Evolutionary conservation across 2,329 filamentous ascomycete species (phyloP), one percentile per base, ranked within the genome.

Genomic region (Lecanoromycetidae sp.): DNA sequence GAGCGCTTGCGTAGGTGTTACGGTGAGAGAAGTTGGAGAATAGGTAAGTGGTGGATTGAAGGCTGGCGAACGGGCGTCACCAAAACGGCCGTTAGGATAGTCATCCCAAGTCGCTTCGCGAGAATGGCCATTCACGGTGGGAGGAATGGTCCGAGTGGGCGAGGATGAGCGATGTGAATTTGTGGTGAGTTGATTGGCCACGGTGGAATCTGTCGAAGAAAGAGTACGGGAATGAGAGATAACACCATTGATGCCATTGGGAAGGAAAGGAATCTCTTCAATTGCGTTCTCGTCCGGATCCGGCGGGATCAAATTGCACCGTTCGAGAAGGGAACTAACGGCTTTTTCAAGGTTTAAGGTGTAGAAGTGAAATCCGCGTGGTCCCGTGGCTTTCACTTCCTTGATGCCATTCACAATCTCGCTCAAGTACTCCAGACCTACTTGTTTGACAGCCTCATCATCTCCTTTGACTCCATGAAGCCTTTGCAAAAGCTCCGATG

Each of bases 31-130:
- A 20, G 91, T 87, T 22, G 93, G 87, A 9, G 91, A 91, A 61
- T 96, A 96, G n/a, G 90, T 90, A 60, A 96, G 88, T 50, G 95
- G 95, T 64, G 95, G 87, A 58, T 90, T 90, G 61, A 94, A 96
- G 0, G 90, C 90, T 1, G 87, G 87, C 2, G 87, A 94, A 44
- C 90, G 78, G 4, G 88, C 85, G 59, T 95, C 90, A 61, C 90
- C 90, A 80, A 90, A 96, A 46, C 90, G 79, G 23, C 90, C 91
- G 69, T 96, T 96, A 53, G 90, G 90, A 64, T 87, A 98, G 58
- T 98, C 91, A 59, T 98, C 91, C 91, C 91, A 98, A 0, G 91
- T 98, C 27, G 91, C 91, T 70, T 96, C 90, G 41, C 91, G 77
- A 9, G 90, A 91, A 5, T 95, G 71, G 3, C 84, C 76, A 20